phyloP scores from a whole-genome alignment of 257 asterid genomes.

The Buddleja alternifolia region DNA sequence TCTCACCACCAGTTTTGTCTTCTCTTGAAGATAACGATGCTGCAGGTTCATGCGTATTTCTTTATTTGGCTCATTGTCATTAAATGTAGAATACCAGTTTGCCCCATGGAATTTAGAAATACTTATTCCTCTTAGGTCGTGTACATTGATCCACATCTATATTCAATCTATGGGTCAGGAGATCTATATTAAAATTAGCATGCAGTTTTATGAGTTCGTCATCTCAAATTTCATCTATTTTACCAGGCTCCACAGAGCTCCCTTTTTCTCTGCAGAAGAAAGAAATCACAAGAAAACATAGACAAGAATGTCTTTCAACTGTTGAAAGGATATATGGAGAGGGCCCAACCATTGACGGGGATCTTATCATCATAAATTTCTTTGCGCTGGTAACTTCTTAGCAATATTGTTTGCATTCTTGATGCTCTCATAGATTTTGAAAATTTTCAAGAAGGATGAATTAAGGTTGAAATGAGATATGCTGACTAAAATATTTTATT shows the following conservation, averaged over 20 bases:
- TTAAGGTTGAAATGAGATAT: constrained; percentile 22
- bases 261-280: constrained; percentile 64
- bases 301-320: constrained; percentile 65
- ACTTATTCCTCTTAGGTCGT: not conserved
- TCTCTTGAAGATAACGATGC: constrained; percentile 42
- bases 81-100: not conserved
- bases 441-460: not conserved
- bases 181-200: constrained; percentile 8
- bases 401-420: constrained; percentile 20
- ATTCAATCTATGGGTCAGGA: constrained; percentile 2
- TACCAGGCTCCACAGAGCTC: constrained; percentile 48
- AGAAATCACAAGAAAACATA: constrained; percentile 70
- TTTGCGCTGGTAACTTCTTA: constrained; percentile 79
- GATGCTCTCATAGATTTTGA: constrained; percentile 18
- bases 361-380: constrained; percentile 77
- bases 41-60: constrained; percentile 37
- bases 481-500: not conserved
- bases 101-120: constrained; percentile 3
- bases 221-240: constrained; percentile 18
- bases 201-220: constrained; percentile 20
- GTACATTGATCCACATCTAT: constrained; percentile 5
- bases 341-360: constrained; percentile 56
- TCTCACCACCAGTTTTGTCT: constrained; percentile 81
- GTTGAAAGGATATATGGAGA: constrained; percentile 76
- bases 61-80: not conserved